phyloP scores from a whole-genome alignment of 257 asterid genomes.

The Ligustrum vulgare region DNA sequence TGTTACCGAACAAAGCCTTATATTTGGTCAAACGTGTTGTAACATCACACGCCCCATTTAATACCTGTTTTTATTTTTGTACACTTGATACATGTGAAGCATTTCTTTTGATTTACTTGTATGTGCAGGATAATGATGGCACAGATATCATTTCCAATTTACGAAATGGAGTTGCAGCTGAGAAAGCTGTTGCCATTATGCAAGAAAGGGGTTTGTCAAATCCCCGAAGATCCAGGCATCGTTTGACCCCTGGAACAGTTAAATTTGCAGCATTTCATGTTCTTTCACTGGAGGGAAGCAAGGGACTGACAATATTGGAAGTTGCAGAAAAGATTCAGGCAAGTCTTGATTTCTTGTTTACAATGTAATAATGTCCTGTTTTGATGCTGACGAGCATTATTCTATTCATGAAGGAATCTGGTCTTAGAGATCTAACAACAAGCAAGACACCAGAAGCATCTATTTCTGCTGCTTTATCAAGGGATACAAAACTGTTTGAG shows the following conservation, averaged over 20 bases:
- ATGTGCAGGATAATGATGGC: constrained; percentile 61
- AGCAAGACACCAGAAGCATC: constrained; percentile 99
- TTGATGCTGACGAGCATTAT: constrained; percentile 23
- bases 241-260: constrained; percentile 96
- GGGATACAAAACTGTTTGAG: constrained; percentile 90
- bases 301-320: constrained; percentile 75
- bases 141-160: constrained; percentile 59
- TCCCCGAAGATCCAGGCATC: constrained; percentile 79
- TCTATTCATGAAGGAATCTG: constrained; percentile 60
- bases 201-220: constrained; percentile 77
- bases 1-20: no score
- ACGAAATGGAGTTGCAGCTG: constrained; percentile 89
- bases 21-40: background rate
- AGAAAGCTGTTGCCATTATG: constrained; percentile 83
- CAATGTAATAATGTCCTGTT: constrained; percentile 16
- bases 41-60: background rate
- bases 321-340: constrained; percentile 97
- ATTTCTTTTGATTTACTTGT: constrained; percentile 6
- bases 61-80: background rate
- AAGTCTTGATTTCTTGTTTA: constrained; percentile 16
- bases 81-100: background rate
- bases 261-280: constrained; percentile 89
- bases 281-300: constrained; percentile 83
- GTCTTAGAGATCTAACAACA: constrained; percentile 91
- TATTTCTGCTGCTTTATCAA: constrained; percentile 88